Conservation (phyloP, 2,329 filamentous ascomycete species). For the Colletotrichum orbiculare region DNA sequence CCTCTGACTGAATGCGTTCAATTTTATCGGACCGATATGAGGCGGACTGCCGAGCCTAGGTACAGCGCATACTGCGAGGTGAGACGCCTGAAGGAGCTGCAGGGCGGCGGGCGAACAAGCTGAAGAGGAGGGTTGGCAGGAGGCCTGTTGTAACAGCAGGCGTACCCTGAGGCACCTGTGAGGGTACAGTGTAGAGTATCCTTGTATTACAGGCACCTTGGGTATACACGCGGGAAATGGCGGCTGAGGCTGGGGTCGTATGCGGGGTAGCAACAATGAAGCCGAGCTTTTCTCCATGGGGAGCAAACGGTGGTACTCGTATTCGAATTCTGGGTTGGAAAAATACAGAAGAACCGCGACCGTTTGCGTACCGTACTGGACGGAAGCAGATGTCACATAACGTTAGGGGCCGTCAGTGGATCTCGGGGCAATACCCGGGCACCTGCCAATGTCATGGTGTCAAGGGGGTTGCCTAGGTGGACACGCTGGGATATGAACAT, state of each 20-base stretch:
- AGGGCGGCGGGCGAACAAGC: slow-evolving; percentile 32
- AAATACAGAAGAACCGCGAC: background rate
- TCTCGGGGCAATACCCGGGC: slow-evolving; percentile 8
- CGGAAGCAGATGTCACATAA: background rate
- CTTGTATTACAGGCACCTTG: too few relatives aligned
- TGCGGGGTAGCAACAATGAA: slow-evolving; percentile 24
- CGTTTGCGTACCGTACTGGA: slow-evolving; percentile 17
- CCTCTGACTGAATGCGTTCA: background rate
- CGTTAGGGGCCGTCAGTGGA: slow-evolving; percentile 3
- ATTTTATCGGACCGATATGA: slow-evolving; percentile 30
- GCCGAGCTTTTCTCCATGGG: background rate
- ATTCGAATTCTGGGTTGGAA: too few relatives aligned
- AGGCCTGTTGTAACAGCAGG: too few relatives aligned
- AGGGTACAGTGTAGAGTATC: too few relatives aligned
- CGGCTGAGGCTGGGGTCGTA: slow-evolving; percentile 18
- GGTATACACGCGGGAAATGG: slow-evolving; percentile 3
- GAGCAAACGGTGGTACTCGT: too few relatives aligned
- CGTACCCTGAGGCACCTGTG: too few relatives aligned
- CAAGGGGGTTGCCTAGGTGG: background rate
- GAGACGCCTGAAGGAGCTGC: slow-evolving; percentile 33
- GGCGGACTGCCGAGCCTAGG: slow-evolving; percentile 33
- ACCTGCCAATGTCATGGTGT: slow-evolving; percentile 5
- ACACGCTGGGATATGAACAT: background rate
- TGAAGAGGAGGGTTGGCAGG: slow-evolving; percentile 24
- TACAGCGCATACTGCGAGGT: too few relatives aligned